Base-by-base conservation (phyloP, 2,329 filamentous ascomycete genomes). In the Pezicula rhizophila region DNA sequence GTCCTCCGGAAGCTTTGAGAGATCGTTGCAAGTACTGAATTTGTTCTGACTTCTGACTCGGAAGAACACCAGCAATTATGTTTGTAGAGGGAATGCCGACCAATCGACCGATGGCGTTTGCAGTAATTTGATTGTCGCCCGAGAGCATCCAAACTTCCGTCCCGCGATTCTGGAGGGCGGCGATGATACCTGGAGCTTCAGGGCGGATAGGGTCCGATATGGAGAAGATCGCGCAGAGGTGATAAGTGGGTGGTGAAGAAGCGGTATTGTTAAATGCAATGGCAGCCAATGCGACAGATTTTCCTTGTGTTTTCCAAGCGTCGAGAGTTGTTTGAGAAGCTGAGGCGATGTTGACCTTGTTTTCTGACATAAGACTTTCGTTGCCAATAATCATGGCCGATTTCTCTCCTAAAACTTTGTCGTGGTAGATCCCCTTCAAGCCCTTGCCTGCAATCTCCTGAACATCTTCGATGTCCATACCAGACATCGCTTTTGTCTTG, bases 61-160 rank as follows among this genome's bases (percentile, higher is more conserved):
- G 91, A 10, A 96, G 79, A 4, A 96, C 89, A 55, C 89, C 89
- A 10, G 91, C 89, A 53, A 95, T 87, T 55, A 96, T 84, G 63
- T 95, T 87, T 47, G 74, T 70, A 1, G 73, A 60, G 0, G 81
- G 77, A 55, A 96, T 96, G 18, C 88, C 88, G 15, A 96, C 75
- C 60, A 80, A 80, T 2, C 75, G 70, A 1, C 87, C 91, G 2
- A 96, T 88, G 0, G 89, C 89, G 17, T 77, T 74, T 2, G 91
- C 91, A 0, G 91, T 96, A n/a, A 74, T 82, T n/a, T 74, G 71
- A 62, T 96, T 96, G 70, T 96, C 91, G 26, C 91, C 91, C 0
- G 89, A 95, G 34, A 96, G 82, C 89, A 96, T 95, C 82, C 85
- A 96, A 4, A 95, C 86, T 28, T 83, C 79, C 42, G 87, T 83